Percentiles rank a stretch among this genome's conserved stretches.
These are phyloP conservation scores for Boletus huronensis DNA, from an alignment of 768 basidiomycete species.

Conservation along the genomic window DNA sequence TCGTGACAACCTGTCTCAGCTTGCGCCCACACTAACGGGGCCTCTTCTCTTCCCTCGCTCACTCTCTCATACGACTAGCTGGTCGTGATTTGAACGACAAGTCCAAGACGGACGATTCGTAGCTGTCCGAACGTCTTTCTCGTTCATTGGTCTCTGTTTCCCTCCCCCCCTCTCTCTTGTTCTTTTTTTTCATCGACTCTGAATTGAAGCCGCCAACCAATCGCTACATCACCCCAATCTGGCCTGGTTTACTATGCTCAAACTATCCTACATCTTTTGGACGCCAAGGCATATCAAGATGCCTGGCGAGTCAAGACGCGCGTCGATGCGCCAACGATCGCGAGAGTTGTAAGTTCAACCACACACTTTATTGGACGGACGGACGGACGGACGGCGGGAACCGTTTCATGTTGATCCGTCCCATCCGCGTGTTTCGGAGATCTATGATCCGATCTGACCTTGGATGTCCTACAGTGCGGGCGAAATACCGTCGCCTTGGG, in stretches of 20 bases:
- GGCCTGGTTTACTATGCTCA: constrained; percentile 31
- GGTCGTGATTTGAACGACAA: not conserved
- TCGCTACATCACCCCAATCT: not conserved
- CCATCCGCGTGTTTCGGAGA: not conserved
- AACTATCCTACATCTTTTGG: constrained; percentile 50
- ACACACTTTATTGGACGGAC: not conserved
- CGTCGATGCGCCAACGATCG: constrained; percentile 23
- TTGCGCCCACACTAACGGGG: constrained; percentile 2
- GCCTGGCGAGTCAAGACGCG: constrained; percentile 37
- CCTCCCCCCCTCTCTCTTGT: not conserved
- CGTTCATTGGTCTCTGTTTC: too few relatives aligned
- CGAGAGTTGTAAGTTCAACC: constrained; percentile 23
- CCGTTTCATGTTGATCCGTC: not conserved
- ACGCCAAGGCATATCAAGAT: constrained; percentile 51
- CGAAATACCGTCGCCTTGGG: constrained; percentile 32
- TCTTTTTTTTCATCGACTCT: not conserved
- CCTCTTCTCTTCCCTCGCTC: not conserved
- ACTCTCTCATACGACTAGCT: not conserved
- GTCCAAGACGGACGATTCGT: not conserved
- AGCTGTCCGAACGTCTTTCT: not conserved
- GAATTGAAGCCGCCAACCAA: too few relatives aligned
- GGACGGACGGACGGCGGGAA: not conserved
- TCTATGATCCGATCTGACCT: constrained; percentile 3
- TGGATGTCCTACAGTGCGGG: constrained; percentile 10
- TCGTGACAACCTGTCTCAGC: not conserved